A percentile compares a stretch with the other conserved stretches of the same genome.
Evolutionary conservation across 2,329 filamentous ascomycete genomes (phyloP).

Genomic region (Diplodia seriata): DNA sequence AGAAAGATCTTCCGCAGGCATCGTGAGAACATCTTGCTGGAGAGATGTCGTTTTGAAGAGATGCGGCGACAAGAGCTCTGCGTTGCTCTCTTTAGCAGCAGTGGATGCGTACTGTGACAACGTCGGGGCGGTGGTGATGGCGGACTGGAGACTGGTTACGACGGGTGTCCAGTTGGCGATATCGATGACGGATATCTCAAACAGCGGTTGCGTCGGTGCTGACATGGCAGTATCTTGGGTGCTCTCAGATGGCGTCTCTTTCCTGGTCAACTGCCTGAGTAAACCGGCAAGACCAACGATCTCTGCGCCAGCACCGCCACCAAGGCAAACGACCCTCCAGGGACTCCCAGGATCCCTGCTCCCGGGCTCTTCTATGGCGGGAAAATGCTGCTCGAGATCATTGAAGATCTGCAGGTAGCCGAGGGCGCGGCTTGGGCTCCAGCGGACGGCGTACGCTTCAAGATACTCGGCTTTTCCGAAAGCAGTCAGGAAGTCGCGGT

Average conservation of each 20-base stretch:
- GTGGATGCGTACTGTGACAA: conserved; percentile 58
- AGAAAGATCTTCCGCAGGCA: conserved; percentile 47
- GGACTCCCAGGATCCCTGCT: neutral
- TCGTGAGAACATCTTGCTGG: conserved; percentile 59
- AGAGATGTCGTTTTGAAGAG: conserved; percentile 49
- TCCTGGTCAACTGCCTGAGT: conserved; percentile 38
- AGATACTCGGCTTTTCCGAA: conserved; percentile 77
- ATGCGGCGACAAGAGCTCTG: conserved; percentile 43
- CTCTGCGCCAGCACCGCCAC: conserved; percentile 71
- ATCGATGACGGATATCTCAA: conserved; percentile 73
- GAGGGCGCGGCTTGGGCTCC: conserved; percentile 86
- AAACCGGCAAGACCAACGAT: conserved; percentile 68
- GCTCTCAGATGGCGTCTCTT: neutral
- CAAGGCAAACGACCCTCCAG: conserved; percentile 63
- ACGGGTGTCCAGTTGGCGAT: conserved; percentile 78
- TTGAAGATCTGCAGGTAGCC: conserved; percentile 74
- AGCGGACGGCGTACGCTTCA: conserved; percentile 84
- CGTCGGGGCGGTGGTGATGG: conserved; percentile 60
- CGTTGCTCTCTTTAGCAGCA: conserved; percentile 51
- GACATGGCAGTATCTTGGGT: neutral
- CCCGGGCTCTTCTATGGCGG: conserved; percentile 6
- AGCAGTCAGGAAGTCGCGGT: conserved; percentile 80
- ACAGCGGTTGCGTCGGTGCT: neutral
- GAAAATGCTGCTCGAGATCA: conserved; percentile 42
- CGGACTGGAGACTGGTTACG: conserved; percentile 63